Conservation (phyloP, 2,329 filamentous ascomycete species). For the Fusarium fracticaudum region DNA sequence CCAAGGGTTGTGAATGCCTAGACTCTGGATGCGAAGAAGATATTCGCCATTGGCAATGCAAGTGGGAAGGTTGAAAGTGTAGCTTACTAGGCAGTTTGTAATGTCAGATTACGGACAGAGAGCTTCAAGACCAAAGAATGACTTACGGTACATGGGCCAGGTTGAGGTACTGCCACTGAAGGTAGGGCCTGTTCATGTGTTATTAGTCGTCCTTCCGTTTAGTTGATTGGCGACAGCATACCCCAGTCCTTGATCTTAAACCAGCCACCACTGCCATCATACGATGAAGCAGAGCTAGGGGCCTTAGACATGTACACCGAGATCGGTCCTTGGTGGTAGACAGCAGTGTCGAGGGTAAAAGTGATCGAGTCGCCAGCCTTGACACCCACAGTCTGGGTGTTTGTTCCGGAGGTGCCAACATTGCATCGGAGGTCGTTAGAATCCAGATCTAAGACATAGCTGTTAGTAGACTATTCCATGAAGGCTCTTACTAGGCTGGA, state of each 20-base stretch:
- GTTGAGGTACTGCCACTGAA: not conserved
- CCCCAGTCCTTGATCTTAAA: conserved; percentile 17
- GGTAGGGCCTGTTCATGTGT: accelerated
- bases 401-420: not conserved
- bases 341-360: conserved; percentile 1
- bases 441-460: accelerated
- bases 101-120: not conserved
- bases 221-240: not conserved
- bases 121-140: too few relatives aligned
- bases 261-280: conserved; percentile 1
- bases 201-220: accelerated
- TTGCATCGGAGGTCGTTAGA: conserved; percentile 11
- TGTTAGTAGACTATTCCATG: accelerated
- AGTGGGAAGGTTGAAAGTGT: not conserved
- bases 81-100: not conserved
- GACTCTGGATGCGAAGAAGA: conserved; percentile 2
- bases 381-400: not conserved
- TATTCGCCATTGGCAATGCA: conserved; percentile 9
- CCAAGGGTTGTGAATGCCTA: conserved; percentile 9
- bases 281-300: not conserved
- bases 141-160: conserved; percentile 3
- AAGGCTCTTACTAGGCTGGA: not conserved
- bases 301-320: conserved; percentile 12
- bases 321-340: conserved; percentile 11
- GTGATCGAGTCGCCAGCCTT: conserved; percentile 14